phyloP scores from a whole-genome alignment of 345 rosid genomes.

The Raphanus sativus region DNA sequence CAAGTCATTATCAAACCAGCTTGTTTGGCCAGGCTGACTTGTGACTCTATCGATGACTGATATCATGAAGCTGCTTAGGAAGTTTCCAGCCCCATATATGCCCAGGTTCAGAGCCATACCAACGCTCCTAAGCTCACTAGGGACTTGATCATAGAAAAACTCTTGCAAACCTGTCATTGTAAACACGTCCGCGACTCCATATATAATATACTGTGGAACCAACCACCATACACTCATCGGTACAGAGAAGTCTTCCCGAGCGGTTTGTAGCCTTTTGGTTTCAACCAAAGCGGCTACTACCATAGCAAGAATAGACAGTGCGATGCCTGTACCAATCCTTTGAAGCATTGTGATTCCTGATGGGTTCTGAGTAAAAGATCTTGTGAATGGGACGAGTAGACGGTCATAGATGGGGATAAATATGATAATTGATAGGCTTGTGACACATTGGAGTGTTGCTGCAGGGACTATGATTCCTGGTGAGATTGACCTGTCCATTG shows the following conservation, averaged over 20 bases:
- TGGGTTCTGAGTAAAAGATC: background rate
- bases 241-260: background rate
- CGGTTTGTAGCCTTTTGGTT: background rate
- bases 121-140: background rate
- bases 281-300: background rate
- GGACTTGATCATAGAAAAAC: background rate
- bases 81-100: background rate
- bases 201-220: background rate
- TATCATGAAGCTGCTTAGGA: background rate
- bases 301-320: background rate
- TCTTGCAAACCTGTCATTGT: background rate
- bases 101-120: background rate
- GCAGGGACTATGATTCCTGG: background rate
- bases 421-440: conserved; percentile 32
- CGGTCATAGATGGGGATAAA: background rate
- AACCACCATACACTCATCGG: background rate
- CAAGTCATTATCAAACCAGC: background rate
- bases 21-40: background rate
- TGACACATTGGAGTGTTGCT: conserved; percentile 43
- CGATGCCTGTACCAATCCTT: background rate
- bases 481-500: background rate
- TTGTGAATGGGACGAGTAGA: background rate
- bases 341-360: background rate
- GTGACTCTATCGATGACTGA: background rate
- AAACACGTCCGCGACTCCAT: background rate